Conservation (phyloP, 2,329 filamentous ascomycete genomes). For the Hymenoscyphus repandus region DNA sequence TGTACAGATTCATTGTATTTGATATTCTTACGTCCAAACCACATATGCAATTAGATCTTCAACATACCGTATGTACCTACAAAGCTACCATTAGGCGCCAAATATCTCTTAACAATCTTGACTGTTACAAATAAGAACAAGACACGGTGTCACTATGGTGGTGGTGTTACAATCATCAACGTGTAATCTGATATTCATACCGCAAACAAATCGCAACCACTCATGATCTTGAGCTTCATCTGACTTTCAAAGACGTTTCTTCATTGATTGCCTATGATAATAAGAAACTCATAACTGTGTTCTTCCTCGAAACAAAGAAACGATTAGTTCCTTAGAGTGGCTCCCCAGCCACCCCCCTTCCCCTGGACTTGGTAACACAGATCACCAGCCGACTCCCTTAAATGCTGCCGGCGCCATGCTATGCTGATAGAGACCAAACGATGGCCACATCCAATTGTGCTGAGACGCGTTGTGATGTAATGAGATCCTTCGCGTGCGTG, state of each 20-base stretch:
- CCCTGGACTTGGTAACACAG: neutral
- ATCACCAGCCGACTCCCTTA: constrained; percentile 3
- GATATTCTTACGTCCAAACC: no score
- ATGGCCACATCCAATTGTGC: constrained; percentile 15
- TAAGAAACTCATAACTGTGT: neutral
- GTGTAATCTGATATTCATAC: neutral
- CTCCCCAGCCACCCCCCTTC: neutral
- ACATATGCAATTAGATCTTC: no score
- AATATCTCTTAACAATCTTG: no score
- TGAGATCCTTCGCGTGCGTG: constrained; percentile 9
- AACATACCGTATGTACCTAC: no score
- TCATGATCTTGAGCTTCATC: neutral
- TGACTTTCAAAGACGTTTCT: no score
- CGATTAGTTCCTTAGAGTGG: neutral
- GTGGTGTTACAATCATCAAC: no score
- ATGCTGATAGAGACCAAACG: constrained; percentile 16
- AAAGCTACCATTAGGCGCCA: no score
- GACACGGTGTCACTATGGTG: no score
- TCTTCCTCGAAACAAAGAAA: constrained; percentile 3
- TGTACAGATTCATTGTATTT: no score
- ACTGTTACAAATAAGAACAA: no score
- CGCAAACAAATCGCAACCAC: neutral
- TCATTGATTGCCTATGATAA: neutral
- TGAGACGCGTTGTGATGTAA: constrained; percentile 15
- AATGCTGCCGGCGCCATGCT: constrained; percentile 27